A percentile compares a stretch with the other conserved stretches of the same genome.
Conservation (phyloP, 1,139 yeast genomes). For the Yamadazyma atmosphaerica region DNA sequence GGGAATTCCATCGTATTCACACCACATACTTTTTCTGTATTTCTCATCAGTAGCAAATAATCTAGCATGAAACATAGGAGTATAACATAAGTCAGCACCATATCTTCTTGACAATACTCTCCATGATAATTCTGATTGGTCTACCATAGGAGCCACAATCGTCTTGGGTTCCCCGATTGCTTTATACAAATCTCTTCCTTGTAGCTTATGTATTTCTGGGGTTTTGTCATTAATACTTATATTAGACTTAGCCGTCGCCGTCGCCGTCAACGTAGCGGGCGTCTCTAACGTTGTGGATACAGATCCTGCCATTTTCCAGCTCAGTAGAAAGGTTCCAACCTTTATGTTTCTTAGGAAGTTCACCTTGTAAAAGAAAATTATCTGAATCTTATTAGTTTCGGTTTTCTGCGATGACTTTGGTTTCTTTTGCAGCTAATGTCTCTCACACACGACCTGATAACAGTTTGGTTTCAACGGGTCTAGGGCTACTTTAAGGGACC, state of each 20-base stretch:
- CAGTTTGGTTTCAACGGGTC: too few relatives aligned
- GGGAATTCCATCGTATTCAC: slow-evolving; percentile 69
- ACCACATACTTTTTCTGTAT: slow-evolving; percentile 78
- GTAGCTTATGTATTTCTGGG: slow-evolving; percentile 12
- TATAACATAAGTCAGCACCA: slow-evolving; percentile 92
- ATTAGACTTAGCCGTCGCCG: not conserved
- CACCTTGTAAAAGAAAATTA: slow-evolving; percentile 5
- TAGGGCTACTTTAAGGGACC: not conserved
- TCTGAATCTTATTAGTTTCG: too few relatives aligned
- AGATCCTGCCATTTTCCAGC: slow-evolving; percentile 1
- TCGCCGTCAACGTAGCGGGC: not conserved
- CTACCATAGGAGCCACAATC: slow-evolving; percentile 98
- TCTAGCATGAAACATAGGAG: slow-evolving; percentile 96
- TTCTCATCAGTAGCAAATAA: slow-evolving; percentile 82
- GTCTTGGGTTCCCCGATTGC: slow-evolving; percentile 74
- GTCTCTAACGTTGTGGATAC: not conserved
- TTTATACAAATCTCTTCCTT: slow-evolving; percentile 71
- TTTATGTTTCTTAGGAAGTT: slow-evolving; percentile 2
- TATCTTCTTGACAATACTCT: slow-evolving; percentile 79
- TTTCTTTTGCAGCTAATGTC: slow-evolving; percentile 1
- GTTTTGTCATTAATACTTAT: not conserved
- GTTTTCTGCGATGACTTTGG: not conserved
- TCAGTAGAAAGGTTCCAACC: slow-evolving; percentile 4
- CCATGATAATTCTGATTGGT: slow-evolving; percentile 96
- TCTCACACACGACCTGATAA: too few relatives aligned